phyloP scores from a whole-genome alignment of 306 rosid genomes.

The Prosopis cineraria region DNA sequence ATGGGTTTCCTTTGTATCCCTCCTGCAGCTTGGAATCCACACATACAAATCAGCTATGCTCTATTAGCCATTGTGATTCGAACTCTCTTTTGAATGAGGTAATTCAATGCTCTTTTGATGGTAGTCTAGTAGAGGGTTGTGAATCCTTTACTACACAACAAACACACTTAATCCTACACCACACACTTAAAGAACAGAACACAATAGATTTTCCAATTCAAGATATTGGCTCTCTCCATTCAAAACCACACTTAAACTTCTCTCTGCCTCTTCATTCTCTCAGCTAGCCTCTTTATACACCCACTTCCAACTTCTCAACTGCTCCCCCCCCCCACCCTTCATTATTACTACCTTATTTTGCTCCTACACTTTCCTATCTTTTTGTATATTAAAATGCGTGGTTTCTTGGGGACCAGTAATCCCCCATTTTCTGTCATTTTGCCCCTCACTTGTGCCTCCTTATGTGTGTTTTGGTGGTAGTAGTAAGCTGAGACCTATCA shows the following conservation, averaged over 20 bases:
- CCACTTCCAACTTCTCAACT: neutral
- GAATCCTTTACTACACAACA: neutral
- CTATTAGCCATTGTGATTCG: slow-evolving; percentile 92
- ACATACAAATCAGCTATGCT: slow-evolving; percentile 89
- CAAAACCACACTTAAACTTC: neutral
- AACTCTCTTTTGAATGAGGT: slow-evolving; percentile 97
- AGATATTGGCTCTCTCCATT: neutral
- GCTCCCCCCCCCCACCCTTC: neutral
- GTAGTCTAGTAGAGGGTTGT: neutral
- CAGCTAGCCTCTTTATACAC: neutral
- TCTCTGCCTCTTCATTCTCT: neutral
- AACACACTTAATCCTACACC: neutral
- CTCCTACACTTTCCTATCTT: neutral
- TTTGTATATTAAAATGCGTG: neutral
- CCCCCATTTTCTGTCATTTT: neutral
- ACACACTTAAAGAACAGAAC: neutral
- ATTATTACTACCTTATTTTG: neutral
- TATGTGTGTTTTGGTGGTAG: neutral
- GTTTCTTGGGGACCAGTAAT: neutral
- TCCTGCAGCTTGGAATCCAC: slow-evolving; percentile 72
- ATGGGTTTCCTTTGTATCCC: slow-evolving; percentile 33
- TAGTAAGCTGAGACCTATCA: neutral
- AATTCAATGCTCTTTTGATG: slow-evolving; percentile 25
- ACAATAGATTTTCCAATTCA: neutral
- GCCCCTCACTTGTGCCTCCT: neutral